These are phyloP conservation scores for Coemansia sp. DNA, from an alignment of 192 early-diverging fungal species.

Conservation along the genomic window DNA sequence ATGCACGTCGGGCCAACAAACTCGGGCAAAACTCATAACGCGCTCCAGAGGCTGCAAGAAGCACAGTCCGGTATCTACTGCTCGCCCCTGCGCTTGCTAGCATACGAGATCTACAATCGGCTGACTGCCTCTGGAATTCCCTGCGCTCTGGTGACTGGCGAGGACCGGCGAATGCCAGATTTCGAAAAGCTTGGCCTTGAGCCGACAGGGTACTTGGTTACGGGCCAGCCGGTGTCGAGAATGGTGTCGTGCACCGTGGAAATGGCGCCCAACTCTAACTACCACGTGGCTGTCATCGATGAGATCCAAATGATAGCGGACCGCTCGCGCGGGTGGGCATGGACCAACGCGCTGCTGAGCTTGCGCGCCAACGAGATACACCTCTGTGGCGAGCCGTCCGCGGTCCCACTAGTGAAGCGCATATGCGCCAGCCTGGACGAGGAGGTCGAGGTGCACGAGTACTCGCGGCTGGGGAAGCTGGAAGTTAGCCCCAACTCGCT, in stretches of 20 bases:
- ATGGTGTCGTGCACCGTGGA: conserved; percentile 86
- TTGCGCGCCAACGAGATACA: conserved; percentile 85
- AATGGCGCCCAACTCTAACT: conserved; percentile 68
- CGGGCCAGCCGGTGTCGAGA: conserved; percentile 33
- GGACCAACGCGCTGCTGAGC: conserved; percentile 86
- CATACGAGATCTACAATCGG: conserved; percentile 91
- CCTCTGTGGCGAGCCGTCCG: conserved; percentile 92
- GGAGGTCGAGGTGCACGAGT: conserved; percentile 75
- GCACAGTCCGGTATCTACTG: conserved; percentile 77
- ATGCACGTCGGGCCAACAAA: conserved; percentile 98
- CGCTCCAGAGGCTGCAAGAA: conserved; percentile 69
- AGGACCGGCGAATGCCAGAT: conserved; percentile 72
- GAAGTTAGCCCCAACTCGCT: conserved; percentile 62
- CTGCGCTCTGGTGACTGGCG: conserved; percentile 90
- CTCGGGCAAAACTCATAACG: conserved; percentile 94
- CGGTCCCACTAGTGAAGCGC: conserved; percentile 75
- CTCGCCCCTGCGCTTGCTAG: conserved; percentile 89
- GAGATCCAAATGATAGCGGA: conserved; percentile 98
- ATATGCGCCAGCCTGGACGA: conserved; percentile 77
- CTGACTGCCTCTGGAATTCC: conserved; percentile 75
- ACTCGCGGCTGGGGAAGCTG: conserved; percentile 77
- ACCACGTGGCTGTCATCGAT: conserved; percentile 91
- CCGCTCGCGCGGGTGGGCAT: conserved; percentile 88
- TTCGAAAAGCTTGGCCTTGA: conserved; percentile 27
- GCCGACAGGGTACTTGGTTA: conserved; percentile 20